These are phyloP conservation scores for Aspergillus sp. DNA, from an alignment of 2,329 filamentous ascomycete genomes.

Conservation along the genomic window DNA sequence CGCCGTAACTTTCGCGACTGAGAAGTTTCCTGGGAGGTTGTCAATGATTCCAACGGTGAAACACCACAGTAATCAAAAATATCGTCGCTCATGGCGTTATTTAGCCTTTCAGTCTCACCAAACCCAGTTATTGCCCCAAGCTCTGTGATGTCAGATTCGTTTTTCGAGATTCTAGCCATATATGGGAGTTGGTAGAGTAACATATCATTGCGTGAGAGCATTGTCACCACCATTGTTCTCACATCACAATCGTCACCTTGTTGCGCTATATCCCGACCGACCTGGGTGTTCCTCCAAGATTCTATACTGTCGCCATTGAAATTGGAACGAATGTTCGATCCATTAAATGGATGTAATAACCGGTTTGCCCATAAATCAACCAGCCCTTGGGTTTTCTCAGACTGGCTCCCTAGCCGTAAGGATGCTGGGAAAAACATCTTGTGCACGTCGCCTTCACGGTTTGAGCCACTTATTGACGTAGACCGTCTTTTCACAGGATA, in stretches of 20 bases:
- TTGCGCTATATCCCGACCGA: conserved; percentile 3
- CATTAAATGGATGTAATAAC: conserved; percentile 26
- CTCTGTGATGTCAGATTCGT: conserved; percentile 44
- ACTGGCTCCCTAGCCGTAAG: conserved; percentile 75
- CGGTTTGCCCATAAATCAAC: conserved; percentile 44
- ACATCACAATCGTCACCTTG: conserved; percentile 2
- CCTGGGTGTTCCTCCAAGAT: conserved; percentile 23
- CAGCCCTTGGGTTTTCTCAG: conserved; percentile 73
- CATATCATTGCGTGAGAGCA: conserved; percentile 33
- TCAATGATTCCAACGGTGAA: neutral
- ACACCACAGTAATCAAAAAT: too few species aligned
- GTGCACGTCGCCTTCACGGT: conserved; percentile 55
- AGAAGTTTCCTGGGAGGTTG: neutral
- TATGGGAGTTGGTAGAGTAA: conserved; percentile 84
- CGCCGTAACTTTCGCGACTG: conserved; percentile 29
- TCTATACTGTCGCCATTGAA: neutral
- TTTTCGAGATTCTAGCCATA: conserved; percentile 60
- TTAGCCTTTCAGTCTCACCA: conserved; percentile 10
- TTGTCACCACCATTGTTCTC: conserved; percentile 15
- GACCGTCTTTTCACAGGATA: conserved; percentile 68
- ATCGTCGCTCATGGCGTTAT: neutral
- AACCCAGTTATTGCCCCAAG: conserved; percentile 63
- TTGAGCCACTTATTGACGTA: conserved; percentile 31
- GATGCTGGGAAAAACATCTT: conserved; percentile 92
- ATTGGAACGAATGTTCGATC: conserved; percentile 23